phyloP scores from a whole-genome alignment of 176 grass and related monocot species.

The Lolium multiflorum region DNA sequence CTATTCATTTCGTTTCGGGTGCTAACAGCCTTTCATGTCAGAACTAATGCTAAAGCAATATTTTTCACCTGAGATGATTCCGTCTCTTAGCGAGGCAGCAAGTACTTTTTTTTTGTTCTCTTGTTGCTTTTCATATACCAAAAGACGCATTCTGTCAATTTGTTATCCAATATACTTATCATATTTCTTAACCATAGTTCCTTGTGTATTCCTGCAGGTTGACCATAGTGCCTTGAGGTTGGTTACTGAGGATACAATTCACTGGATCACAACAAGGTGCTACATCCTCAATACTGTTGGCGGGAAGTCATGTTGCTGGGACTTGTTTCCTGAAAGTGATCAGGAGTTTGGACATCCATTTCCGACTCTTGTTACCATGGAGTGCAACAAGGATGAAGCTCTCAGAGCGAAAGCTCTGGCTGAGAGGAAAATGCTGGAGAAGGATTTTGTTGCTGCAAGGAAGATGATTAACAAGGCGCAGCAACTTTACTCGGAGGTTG shows the following conservation, averaged over 20 bases:
- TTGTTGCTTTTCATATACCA: background rate
- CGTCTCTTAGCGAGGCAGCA: background rate
- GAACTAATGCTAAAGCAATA: constrained; percentile 6
- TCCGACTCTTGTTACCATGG: constrained; percentile 56
- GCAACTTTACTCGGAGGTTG: constrained; percentile 64
- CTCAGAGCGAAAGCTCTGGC: constrained; percentile 71
- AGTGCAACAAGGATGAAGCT: constrained; percentile 95
- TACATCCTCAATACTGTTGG: background rate
- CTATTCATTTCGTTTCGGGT: background rate
- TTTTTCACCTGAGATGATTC: constrained; percentile 22
- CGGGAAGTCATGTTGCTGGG: constrained; percentile 4
- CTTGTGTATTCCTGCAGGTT: constrained; percentile 37
- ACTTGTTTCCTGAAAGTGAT: background rate
- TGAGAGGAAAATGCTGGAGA: constrained; percentile 70
- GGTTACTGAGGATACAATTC: background rate
- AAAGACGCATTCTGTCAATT: background rate
- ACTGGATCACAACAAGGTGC: constrained; percentile 19
- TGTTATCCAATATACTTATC: background rate
- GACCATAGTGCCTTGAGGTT: constrained; percentile 11
- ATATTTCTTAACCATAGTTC: constrained; percentile 22
- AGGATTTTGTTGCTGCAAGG: constrained; percentile 72
- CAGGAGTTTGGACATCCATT: constrained; percentile 20
- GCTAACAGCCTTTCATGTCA: background rate
- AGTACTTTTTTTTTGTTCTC: constrained; percentile 18
- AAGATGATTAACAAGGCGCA: constrained; percentile 79